Evolutionary conservation across 306 rosid genomes (phyloP).

Genomic region (Quercus bicolor): DNA sequence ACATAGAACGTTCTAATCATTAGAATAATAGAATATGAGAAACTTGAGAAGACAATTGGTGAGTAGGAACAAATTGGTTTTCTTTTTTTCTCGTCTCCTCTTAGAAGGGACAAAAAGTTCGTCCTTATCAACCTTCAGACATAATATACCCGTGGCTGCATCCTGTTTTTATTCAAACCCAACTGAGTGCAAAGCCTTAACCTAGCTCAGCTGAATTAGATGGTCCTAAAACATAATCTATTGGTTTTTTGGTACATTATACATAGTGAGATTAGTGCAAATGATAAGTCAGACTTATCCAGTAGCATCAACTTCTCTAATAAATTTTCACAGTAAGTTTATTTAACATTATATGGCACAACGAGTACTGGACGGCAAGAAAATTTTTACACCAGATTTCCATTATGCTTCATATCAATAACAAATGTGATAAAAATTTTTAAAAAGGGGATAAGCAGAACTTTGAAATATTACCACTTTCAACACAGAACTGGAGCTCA

Average conservation of each 20-base stretch:
- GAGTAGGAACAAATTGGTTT: neutral
- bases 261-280: neutral
- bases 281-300: neutral
- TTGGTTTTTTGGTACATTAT: too few relatives aligned
- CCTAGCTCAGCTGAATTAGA: neutral
- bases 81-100: neutral
- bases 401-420: neutral
- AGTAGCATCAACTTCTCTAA: neutral
- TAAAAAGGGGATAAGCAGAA: neutral
- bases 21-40: neutral
- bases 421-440: neutral
- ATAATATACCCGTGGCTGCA: neutral
- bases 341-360: neutral
- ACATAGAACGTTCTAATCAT: neutral
- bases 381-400: neutral
- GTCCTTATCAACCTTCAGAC: neutral
- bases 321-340: neutral
- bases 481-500: constrained; percentile 66
- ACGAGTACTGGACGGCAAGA: neutral
- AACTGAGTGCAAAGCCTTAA: neutral
- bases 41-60: neutral
- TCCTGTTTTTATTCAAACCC: neutral
- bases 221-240: neutral
- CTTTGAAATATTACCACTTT: constrained; percentile 51
- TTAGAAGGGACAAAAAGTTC: neutral